Evolutionary conservation across 225 moss, liverwort and hornwort genomes (phyloP), one percentile per base, ranked within the genome.

Genomic region (Rhytidiadelphus loreus): DNA sequence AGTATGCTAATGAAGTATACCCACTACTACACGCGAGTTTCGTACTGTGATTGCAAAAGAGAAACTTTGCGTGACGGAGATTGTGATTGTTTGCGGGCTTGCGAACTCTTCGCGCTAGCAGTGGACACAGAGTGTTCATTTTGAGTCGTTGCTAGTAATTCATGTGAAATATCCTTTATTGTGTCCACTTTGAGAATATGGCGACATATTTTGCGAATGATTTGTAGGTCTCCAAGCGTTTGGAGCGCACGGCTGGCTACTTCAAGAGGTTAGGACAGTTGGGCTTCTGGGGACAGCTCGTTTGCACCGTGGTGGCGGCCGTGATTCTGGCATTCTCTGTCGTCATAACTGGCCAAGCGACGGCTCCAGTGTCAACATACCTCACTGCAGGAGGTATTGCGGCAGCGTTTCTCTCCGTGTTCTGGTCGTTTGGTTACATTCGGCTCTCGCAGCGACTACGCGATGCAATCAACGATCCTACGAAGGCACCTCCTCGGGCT

Each of bases 221-320:
- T 86, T 65, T 86, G 77, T 91, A 98, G 98, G 97, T 98, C 35
- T 95, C 98, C 58, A 97, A 95, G 95, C 95, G 98, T 69, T 92
- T 98, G 93, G 98, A 98, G 89, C 90, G 96, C 78, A 98, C 98
- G 6, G 96, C 97, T 75, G 96, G 94, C 50, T 93, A 97, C 89
- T 98, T 98, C 93, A 97, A 93, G 92, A 95, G 98, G 64, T 70
- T 98, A 53, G 98, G 98, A 13, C 96, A 95, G 80, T 89, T 97
- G 84, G 97, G 98, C 23, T 98, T 98, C 87, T 98, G 98, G 98
- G 96, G 97, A 35, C 98, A 97, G 89, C 95, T 98, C 41, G 91
- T 96, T 43, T 98, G 98, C 83, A 88, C 92, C 39, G 96, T 98
- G 48, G 96, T 98, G 61, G 96, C 98, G 50, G 95, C 97, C 53